Conservation (phyloP, 129 eudicot genomes). For the Pseudognaphalium luteoalbum region DNA sequence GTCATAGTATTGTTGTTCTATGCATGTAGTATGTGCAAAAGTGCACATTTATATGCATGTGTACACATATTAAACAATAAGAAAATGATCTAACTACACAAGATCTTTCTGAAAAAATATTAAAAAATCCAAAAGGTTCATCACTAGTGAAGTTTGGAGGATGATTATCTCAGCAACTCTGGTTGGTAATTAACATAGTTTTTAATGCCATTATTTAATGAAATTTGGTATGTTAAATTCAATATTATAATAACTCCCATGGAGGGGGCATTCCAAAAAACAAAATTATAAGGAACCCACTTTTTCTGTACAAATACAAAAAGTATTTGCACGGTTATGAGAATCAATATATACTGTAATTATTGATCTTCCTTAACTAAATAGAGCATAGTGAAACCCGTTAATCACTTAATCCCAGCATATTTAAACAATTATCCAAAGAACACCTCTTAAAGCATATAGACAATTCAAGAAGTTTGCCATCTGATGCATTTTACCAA, state of each 20-base stretch:
- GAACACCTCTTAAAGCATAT: background rate
- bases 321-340: background rate
- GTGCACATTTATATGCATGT: background rate
- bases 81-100: background rate
- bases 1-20: too few relatives aligned
- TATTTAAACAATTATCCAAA: background rate
- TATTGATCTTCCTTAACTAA: background rate
- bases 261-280: background rate
- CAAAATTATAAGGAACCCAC: background rate
- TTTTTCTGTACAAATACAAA: background rate
- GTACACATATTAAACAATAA: background rate
- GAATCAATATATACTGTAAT: background rate
- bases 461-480: background rate
- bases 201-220: too few relatives aligned
- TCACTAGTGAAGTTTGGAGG: too few relatives aligned
- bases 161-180: background rate
- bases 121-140: background rate
- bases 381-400: background rate
- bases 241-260: too few relatives aligned
- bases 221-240: too few relatives aligned
- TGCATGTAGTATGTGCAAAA: too few relatives aligned
- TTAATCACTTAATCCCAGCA: conserved; percentile 7
- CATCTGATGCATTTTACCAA: background rate
- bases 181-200: background rate
- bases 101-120: background rate